Evolutionary conservation across 805 yeast genomes (phyloP).

Genomic region (Candida arabinofermentans): DNA sequence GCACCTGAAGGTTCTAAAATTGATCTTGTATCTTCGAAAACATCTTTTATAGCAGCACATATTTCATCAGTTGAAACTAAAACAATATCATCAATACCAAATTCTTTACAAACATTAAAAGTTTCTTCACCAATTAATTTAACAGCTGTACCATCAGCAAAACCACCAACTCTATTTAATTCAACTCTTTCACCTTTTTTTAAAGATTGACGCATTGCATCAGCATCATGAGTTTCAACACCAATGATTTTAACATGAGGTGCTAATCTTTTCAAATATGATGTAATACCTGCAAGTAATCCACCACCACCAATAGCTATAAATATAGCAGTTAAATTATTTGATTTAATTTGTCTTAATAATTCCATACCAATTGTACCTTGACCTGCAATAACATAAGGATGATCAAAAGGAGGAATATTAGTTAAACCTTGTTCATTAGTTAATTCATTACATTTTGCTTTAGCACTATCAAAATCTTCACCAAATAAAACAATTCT

Average conservation of each 20-base stretch:
- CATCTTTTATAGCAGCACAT: conserved; percentile 93
- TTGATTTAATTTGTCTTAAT: conserved; percentile 76
- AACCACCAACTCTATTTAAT: conserved; percentile 79
- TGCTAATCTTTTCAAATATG: conserved; percentile 89
- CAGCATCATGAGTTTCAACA: conserved; percentile 94
- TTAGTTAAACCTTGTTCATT: conserved; percentile 71
- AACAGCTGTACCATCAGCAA: conserved; percentile 99
- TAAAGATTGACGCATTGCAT: conserved; percentile 78
- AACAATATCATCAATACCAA: conserved; percentile 81
- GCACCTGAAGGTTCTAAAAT: conserved; percentile 98
- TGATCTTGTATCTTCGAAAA: conserved; percentile 92
- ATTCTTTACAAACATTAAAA: conserved; percentile 69
- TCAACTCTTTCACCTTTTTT: conserved; percentile 48
- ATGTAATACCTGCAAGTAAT: conserved; percentile 82
- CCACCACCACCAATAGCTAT: conserved; percentile 98
- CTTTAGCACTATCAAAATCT: conserved; percentile 93
- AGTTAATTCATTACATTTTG: conserved; percentile 74
- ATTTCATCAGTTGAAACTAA: conserved; percentile 88
- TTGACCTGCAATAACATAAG: conserved; percentile 97
- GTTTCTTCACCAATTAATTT: conserved; percentile 87
- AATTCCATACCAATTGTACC: conserved; percentile 96
- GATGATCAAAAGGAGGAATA: conserved; percentile 98
- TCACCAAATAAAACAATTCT: conserved; percentile 92
- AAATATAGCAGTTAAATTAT: conserved; percentile 79
- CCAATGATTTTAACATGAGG: conserved; percentile 97